Conservation (phyloP, 306 rosid species). For the Hippophae tibetana region DNA sequence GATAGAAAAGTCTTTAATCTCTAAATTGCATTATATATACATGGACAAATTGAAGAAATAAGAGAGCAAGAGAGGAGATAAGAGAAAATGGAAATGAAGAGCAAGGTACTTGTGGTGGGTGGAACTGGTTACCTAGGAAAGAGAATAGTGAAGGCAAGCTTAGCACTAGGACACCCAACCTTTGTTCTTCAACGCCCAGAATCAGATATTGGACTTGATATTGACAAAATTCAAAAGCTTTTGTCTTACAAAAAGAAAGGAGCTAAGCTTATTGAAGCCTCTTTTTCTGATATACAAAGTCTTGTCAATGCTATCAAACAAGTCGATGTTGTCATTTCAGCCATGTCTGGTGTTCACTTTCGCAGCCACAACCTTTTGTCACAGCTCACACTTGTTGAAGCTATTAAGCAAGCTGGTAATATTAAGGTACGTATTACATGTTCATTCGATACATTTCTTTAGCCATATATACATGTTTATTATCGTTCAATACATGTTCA, state of each 20-base stretch:
- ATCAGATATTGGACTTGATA: slow-evolving; percentile 50
- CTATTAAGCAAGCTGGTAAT: slow-evolving; percentile 71
- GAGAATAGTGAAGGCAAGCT: slow-evolving; percentile 66
- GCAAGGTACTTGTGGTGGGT: slow-evolving; percentile 76
- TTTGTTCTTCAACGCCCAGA: slow-evolving; percentile 49
- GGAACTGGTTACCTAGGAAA: slow-evolving; percentile 71
- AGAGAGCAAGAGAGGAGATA: no score
- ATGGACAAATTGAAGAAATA: no score
- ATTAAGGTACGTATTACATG: slow-evolving; percentile 37
- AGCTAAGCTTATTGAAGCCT: slow-evolving; percentile 54
- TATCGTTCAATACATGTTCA: no score
- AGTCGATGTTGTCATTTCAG: slow-evolving; percentile 64
- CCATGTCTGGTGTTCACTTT: slow-evolving; percentile 75
- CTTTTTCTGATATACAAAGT: slow-evolving; percentile 54
- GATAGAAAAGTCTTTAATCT: no score
- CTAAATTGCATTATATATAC: no score
- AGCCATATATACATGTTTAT: no score
- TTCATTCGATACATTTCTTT: no score
- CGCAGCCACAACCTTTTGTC: slow-evolving; percentile 53
- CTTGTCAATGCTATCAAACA: slow-evolving; percentile 58
- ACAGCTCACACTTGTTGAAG: slow-evolving; percentile 78
- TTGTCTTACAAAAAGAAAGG: slow-evolving; percentile 62
- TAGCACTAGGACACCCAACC: slow-evolving; percentile 59
- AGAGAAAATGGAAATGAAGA: slow-evolving; percentile 32
- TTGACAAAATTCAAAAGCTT: slow-evolving; percentile 54